Evolutionary conservation across 495 filamentous ascomycete genomes (phyloP).

Genomic region (Aspergillus campestris): DNA sequence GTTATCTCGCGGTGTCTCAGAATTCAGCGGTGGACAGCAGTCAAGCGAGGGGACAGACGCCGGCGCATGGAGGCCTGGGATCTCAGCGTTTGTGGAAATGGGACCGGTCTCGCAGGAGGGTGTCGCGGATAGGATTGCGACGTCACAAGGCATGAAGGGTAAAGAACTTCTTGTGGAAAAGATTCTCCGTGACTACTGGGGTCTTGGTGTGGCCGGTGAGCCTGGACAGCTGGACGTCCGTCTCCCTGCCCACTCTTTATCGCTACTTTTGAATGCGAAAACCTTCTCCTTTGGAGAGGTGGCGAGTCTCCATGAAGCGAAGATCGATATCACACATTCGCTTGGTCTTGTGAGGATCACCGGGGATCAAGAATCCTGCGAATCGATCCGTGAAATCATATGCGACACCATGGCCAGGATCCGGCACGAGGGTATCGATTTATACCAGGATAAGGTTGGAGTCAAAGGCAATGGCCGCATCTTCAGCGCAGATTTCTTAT

Average conservation of each 20-base stretch:
- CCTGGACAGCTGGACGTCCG: conserved; percentile 36
- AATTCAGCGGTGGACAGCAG: neutral
- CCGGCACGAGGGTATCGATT: conserved; percentile 17
- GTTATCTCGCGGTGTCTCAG: neutral
- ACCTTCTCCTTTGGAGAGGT: conserved; percentile 38
- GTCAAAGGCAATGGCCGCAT: conserved; percentile 5
- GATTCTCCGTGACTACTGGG: conserved; percentile 39
- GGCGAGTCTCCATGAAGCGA: conserved; percentile 29
- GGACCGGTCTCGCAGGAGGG: neutral
- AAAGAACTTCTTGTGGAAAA: conserved; percentile 29
- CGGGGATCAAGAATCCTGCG: conserved; percentile 27
- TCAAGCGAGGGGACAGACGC: neutral
- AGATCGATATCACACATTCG: conserved; percentile 32
- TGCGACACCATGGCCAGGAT: conserved; percentile 29
- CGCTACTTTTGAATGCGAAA: conserved; percentile 21
- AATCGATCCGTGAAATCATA: conserved; percentile 34
- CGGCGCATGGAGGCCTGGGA: conserved; percentile 24
- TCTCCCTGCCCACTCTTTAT: conserved; percentile 16
- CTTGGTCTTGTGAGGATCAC: conserved; percentile 33
- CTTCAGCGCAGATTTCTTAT: conserved; percentile 20
- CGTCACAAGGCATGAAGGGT: conserved; percentile 12
- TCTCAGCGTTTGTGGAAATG: conserved; percentile 15
- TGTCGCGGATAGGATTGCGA: conserved; percentile 8
- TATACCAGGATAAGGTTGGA: conserved; percentile 8
- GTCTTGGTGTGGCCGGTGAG: conserved; percentile 27